Conservation (phyloP, 176 grass and related monocot genomes). For the Dactylis glomerata region DNA sequence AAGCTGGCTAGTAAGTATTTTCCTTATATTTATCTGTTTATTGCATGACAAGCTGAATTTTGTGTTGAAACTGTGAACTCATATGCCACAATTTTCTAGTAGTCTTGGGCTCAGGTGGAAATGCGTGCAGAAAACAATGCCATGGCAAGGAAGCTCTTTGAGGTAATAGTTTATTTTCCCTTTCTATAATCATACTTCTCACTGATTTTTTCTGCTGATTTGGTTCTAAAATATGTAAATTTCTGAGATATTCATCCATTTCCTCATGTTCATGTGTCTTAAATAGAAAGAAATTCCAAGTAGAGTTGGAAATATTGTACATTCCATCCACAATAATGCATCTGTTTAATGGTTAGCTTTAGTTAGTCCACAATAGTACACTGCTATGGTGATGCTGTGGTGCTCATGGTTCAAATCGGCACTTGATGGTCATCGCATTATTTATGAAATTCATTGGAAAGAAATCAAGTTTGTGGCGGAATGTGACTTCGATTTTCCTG, state of each 20-base stretch:
- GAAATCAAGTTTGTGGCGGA: not conserved
- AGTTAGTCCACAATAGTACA: not conserved
- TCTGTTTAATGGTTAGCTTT: not conserved
- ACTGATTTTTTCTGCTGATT: conserved; percentile 7
- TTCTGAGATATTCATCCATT: not conserved
- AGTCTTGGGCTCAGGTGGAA: conserved; percentile 98
- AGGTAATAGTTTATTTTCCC: conserved; percentile 58
- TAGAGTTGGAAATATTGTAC: not conserved
- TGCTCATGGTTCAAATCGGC: not conserved
- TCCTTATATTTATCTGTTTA: conserved; percentile 26
- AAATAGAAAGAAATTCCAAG: not conserved
- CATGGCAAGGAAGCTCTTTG: conserved; percentile 88
- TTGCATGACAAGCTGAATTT: not conserved
- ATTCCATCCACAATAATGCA: not conserved
- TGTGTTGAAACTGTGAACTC: conserved; percentile 30
- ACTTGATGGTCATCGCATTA: not conserved
- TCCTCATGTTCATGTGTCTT: conserved; percentile 8
- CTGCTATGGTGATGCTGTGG: not conserved
- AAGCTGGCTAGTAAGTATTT: conserved; percentile 95
- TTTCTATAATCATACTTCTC: conserved; percentile 30
- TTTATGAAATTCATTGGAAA: not conserved
- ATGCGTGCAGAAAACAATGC: conserved; percentile 73
- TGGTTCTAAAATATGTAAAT: not conserved
- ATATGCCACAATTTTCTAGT: conserved; percentile 42
- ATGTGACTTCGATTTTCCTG: conserved; percentile 17